These are phyloP conservation scores for Chlamydomonas sphaeroides DNA, from an alignment of 139 green algal species.

Conservation along the genomic window DNA sequence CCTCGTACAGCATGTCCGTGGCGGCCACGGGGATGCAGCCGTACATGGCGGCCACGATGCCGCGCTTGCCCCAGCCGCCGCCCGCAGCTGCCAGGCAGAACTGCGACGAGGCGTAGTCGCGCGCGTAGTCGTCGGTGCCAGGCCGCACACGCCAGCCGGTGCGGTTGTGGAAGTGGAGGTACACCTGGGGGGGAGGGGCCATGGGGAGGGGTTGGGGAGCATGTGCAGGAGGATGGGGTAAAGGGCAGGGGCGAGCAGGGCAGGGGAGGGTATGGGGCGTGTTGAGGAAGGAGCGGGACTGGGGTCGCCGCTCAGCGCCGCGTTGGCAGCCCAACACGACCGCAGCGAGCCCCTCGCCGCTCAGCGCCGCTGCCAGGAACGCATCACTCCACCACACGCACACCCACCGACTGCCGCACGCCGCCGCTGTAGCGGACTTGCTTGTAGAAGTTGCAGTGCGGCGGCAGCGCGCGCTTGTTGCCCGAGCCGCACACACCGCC, in stretches of 20 bases:
- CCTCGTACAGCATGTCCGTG: constrained; percentile 60
- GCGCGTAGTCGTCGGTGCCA: constrained; percentile 48
- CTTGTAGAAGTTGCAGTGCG: constrained; percentile 62
- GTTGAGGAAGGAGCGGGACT: no score
- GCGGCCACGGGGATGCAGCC: constrained; percentile 55
- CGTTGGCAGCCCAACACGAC: no score
- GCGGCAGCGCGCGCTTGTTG: constrained; percentile 45
- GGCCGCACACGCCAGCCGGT: constrained; percentile 50
- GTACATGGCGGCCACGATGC: constrained; percentile 61
- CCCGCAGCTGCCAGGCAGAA: constrained; percentile 59
- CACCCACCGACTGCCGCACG: constrained; percentile 52
- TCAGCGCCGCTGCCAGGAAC: no score
- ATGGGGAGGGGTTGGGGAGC: background rate
- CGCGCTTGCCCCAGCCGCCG: constrained; percentile 61
- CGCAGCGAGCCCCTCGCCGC: no score
- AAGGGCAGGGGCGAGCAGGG: no score
- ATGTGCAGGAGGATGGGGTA: no score
- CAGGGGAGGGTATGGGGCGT: no score
- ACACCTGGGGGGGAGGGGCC: constrained; percentile 33
- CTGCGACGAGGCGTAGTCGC: constrained; percentile 43
- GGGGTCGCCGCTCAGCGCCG: no score
- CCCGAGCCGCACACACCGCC: constrained; percentile 48
- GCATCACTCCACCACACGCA: no score
- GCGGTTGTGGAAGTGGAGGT: constrained; percentile 50
- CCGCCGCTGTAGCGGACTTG: constrained; percentile 58